Evolutionary conservation across 305 asterid genomes (phyloP).

Genomic region (Withania somnifera): DNA sequence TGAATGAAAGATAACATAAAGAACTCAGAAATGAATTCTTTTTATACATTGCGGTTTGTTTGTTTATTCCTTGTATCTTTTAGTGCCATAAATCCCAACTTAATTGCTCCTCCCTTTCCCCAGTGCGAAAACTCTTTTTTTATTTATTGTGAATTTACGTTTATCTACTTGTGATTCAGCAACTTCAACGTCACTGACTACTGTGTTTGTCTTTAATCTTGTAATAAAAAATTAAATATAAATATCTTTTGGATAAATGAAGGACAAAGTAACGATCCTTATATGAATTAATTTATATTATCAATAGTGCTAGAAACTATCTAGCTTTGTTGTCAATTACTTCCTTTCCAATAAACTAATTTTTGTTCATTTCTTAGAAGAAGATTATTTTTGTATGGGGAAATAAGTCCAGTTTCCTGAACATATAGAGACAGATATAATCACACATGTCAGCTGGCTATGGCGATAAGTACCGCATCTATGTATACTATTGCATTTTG

Average conservation of each 20-base stretch:
- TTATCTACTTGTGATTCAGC: background rate
- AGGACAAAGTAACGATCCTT: background rate
- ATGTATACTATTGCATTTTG: slow-evolving; percentile 17
- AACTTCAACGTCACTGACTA: background rate
- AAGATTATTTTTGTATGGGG: background rate
- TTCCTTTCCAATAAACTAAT: too few species aligned
- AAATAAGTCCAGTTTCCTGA: background rate
- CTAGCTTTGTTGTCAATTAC: too few species aligned
- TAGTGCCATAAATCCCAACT: background rate
- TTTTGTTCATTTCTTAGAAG: background rate
- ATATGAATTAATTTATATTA: background rate
- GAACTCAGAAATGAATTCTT: background rate
- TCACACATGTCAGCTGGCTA: background rate
- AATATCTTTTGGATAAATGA: background rate
- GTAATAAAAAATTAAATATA: background rate
- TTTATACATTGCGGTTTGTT: background rate
- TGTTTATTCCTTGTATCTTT: background rate
- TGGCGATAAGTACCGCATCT: slow-evolving; percentile 17
- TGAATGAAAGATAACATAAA: background rate
- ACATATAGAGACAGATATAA: background rate
- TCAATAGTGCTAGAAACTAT: background rate
- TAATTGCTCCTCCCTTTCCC: background rate
- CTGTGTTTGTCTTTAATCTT: background rate
- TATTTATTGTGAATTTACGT: background rate
- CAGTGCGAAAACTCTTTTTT: background rate